Base-by-base conservation (phyloP, 2,329 filamentous ascomycete genomes). In the Xylariaceae sp. region DNA sequence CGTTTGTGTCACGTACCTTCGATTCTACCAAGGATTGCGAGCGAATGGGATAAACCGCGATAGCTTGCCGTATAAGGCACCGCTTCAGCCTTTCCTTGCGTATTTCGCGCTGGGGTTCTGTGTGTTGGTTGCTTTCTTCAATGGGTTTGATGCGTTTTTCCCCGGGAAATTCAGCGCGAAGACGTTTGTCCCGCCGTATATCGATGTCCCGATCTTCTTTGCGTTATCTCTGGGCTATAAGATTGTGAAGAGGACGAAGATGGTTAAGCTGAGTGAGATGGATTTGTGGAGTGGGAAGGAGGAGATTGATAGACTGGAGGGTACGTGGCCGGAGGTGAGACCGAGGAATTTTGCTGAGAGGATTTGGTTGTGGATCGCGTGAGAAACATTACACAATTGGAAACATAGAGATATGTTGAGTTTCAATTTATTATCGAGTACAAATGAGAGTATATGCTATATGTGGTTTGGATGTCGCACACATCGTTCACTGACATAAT, bases 131-230 rank as follows among this genome's bases (percentile, higher is more conserved):
- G 80, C 83, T 1, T 75, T 90, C 52, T 85, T 89, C 35, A 84
- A 86, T 39, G 86, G 86, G 0, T 90, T 89, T 55, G 76, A 84
- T 1, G 83, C 87, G 5, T 90, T 90, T 62, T 74, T 89, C 51
- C 81, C 83, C 0, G 69, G 75, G 12, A 63, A 65, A 32, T 73
- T 71, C 39, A 67, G 66, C 45, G 68, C 67, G 18, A 69, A 66
- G 59, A 66, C 67, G 1, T 90, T 90, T 63, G 68, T 90, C 44
- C 86, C 87, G 58, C 70, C 72, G 0, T 89, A 89, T 61, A 80
- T 85, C 52, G 86, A 86, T 70, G 80, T 89, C 32, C 82, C 81
- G 5, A 74, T 89, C 32, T 88, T 89, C 59, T 76, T 82, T 0
- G 56, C 76, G 1, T 66, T 90, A 1, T 89, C 80, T 61, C 32